Conservation (phyloP, 306 rosid species). For the Gastrolobium bilobum region DNA sequence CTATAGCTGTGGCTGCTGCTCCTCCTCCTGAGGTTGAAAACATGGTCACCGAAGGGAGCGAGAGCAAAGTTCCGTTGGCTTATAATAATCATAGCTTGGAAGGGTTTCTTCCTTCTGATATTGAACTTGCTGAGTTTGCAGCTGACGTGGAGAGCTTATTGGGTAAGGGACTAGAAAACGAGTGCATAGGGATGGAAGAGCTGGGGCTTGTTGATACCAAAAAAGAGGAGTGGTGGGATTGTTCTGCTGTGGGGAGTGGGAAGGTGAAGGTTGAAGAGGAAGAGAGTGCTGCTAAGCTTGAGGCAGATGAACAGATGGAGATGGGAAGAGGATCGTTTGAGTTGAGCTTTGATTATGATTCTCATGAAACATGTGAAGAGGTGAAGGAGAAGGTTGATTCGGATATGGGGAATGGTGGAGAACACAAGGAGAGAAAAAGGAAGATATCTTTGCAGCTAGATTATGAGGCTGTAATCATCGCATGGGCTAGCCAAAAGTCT, state of each 20-base stretch:
- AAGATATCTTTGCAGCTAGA: constrained; percentile 73
- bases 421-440: constrained; percentile 44
- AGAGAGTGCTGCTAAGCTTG: constrained; percentile 19
- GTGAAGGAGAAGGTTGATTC: constrained; percentile 47
- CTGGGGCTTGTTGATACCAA: constrained; percentile 70
- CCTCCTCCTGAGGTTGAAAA: background rate
- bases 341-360: constrained; percentile 64
- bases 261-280: constrained; percentile 68
- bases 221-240: constrained; percentile 49
- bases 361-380: constrained; percentile 57
- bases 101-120: constrained; percentile 69
- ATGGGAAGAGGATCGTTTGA: constrained; percentile 73
- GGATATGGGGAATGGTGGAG: constrained; percentile 12
- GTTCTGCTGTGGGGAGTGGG: constrained; percentile 29
- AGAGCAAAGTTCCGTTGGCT: constrained; percentile 15
- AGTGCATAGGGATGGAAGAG: constrained; percentile 83
- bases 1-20: background rate
- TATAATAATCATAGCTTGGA: constrained; percentile 39
- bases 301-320: constrained; percentile 49
- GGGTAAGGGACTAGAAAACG: constrained; percentile 76
- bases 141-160: constrained; percentile 92
- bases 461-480: constrained; percentile 77
- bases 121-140: constrained; percentile 83
- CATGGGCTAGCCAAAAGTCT: constrained; percentile 78
- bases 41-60: constrained; percentile 1